phyloP scores from a whole-genome alignment of 179 eudicot genomes.

The Silene vulgaris region DNA sequence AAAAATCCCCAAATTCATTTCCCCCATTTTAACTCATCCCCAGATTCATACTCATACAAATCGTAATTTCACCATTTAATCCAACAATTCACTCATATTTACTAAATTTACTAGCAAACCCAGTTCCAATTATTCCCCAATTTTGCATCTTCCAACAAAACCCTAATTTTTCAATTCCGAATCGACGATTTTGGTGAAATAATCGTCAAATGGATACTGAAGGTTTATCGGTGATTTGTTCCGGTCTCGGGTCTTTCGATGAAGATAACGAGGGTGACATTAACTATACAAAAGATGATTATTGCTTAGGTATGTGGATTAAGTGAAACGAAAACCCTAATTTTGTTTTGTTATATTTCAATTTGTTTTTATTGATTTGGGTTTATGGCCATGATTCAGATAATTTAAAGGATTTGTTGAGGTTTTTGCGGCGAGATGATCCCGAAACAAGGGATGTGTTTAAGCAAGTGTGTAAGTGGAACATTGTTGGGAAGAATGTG shows the following conservation, averaged over 20 bases:
- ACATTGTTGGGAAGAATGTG: conserved; percentile 70
- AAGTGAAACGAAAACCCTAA: conserved; percentile 11
- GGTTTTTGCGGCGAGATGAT: conserved; percentile 90
- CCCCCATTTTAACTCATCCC: background rate
- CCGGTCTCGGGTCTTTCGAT: conserved; percentile 69
- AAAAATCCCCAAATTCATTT: background rate
- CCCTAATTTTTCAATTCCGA: conserved; percentile 18
- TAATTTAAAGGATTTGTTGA: conserved; percentile 90
- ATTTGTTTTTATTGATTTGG: background rate
- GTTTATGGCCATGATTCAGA: conserved; percentile 35
- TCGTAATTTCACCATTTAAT: background rate
- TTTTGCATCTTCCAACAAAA: background rate
- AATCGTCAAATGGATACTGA: conserved; percentile 43
- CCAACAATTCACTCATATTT: background rate
- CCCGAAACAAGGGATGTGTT: conserved; percentile 80
- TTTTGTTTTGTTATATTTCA: conserved; percentile 11
- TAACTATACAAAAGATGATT: conserved; percentile 51
- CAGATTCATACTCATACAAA: background rate
- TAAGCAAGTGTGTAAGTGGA: conserved; percentile 93
- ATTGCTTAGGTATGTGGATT: conserved; percentile 52
- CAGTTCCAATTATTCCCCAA: background rate
- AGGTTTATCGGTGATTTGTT: conserved; percentile 64
- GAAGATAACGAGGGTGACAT: conserved; percentile 56
- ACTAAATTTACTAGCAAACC: background rate
- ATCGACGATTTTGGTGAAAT: background rate